These are phyloP conservation scores for Exophiala lecanii-corni DNA, from an alignment of 2,329 filamentous ascomycete genomes.

Conservation along the genomic window DNA sequence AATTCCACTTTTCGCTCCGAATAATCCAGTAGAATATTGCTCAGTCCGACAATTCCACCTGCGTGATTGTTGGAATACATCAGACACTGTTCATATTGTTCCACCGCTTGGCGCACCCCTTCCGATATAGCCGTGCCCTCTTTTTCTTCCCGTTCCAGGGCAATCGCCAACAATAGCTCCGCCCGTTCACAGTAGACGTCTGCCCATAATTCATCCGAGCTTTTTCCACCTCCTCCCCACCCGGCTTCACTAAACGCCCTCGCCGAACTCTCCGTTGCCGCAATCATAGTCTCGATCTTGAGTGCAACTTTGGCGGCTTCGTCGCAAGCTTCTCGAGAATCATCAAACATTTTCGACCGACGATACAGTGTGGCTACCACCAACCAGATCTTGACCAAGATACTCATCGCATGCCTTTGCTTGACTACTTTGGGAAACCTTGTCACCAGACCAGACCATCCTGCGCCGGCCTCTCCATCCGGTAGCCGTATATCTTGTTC, in stretches of 20 bases:
- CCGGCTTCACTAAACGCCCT: slow-evolving; percentile 59
- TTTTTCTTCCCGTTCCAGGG: slow-evolving; percentile 30
- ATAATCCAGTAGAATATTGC: slow-evolving; percentile 79
- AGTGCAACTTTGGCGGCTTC: slow-evolving; percentile 77
- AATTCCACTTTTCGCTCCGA: slow-evolving; percentile 54
- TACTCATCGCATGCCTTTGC: slow-evolving; percentile 51
- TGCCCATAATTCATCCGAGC: slow-evolving; percentile 76
- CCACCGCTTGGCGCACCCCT: slow-evolving; percentile 62
- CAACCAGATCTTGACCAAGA: slow-evolving; percentile 79
- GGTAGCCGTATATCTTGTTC: slow-evolving; percentile 39
- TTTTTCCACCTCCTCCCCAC: slow-evolving; percentile 72
- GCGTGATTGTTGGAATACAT: slow-evolving; percentile 76
- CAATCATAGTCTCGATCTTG: slow-evolving; percentile 62
- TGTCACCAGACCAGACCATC: slow-evolving; percentile 33
- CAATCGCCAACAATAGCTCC: slow-evolving; percentile 59
- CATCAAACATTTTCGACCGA: slow-evolving; percentile 71
- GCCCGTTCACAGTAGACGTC: slow-evolving; percentile 79
- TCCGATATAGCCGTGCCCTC: slow-evolving; percentile 17
- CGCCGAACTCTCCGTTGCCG: slow-evolving; percentile 58
- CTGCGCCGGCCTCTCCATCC: slow-evolving; percentile 28
- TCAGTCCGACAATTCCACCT: slow-evolving; percentile 72
- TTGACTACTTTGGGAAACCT: slow-evolving; percentile 49
- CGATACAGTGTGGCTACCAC: slow-evolving; percentile 86
- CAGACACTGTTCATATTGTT: slow-evolving; percentile 77
- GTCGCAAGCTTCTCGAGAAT: slow-evolving; percentile 70